These are phyloP conservation scores for Thalassiosira profunda DNA, from an alignment of 108 stramenopile genomes.

Conservation along the genomic window DNA sequence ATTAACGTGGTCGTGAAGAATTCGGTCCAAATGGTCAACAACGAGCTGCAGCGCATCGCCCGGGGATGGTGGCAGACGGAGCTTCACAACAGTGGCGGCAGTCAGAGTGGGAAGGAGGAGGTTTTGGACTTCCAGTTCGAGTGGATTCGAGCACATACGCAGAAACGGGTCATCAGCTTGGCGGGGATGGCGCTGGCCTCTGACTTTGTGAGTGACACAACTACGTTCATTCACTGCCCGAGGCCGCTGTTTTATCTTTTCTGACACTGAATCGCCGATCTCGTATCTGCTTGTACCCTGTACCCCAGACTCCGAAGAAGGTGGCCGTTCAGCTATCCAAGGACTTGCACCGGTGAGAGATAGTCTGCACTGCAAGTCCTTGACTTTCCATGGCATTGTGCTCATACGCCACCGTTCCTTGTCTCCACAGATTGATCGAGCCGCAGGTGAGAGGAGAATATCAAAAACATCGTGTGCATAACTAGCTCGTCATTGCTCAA, in stretches of 20 bases:
- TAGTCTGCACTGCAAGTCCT: neutral
- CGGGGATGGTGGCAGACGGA: constrained; percentile 69
- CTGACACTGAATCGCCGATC: neutral
- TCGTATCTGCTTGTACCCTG: neutral
- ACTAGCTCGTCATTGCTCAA: no score
- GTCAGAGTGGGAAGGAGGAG: constrained; percentile 20
- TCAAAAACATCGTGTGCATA: no score
- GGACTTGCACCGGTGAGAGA: constrained; percentile 71
- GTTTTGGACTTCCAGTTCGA: constrained; percentile 46
- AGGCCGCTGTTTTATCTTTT: no score
- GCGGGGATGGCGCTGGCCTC: constrained; percentile 73
- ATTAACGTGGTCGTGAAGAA: constrained; percentile 86
- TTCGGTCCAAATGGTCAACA: constrained; percentile 73
- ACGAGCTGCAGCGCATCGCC: constrained; percentile 79
- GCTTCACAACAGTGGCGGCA: no score
- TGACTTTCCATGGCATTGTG: neutral
- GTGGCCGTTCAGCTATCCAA: constrained; percentile 85
- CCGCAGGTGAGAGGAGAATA: no score
- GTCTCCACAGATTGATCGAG: no score
- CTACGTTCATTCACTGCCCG: no score
- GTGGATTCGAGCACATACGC: constrained; percentile 69
- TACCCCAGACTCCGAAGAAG: constrained; percentile 41
- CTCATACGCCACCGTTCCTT: neutral
- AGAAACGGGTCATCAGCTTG: constrained; percentile 69
- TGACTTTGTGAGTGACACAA: no score